These are phyloP conservation scores for Amylocystis lapponica DNA, from an alignment of 768 basidiomycete species.

Conservation along the genomic window DNA sequence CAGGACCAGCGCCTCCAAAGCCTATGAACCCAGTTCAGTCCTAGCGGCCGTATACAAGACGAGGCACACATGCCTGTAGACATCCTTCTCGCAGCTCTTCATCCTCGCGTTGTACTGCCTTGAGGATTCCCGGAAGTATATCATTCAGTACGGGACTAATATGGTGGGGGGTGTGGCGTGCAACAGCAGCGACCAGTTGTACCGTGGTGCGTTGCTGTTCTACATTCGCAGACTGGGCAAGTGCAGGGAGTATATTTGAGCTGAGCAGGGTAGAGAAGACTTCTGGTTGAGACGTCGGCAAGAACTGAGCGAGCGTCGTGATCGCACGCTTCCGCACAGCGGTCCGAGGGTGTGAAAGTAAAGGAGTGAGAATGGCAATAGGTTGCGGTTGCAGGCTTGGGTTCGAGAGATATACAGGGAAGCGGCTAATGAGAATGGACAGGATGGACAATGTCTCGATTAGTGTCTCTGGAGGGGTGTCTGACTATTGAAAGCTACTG, in stretches of 20 bases:
- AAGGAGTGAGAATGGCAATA: conserved; percentile 59
- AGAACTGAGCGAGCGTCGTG: conserved; percentile 75
- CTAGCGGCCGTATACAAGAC: neutral
- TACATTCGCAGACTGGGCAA: conserved; percentile 42
- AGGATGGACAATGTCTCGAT: conserved; percentile 82
- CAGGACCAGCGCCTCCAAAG: conserved; percentile 80
- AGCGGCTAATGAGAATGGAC: conserved; percentile 82
- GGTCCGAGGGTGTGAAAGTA: conserved; percentile 68
- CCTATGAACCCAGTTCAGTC: conserved; percentile 35
- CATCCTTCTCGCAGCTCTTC: conserved; percentile 80
- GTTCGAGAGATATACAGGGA: conserved; percentile 61
- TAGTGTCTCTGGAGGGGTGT: conserved; percentile 73
- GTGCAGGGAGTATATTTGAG: conserved; percentile 54
- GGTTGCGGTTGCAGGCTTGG: conserved; percentile 52
- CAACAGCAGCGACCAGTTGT: conserved; percentile 74
- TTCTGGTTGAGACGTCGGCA: conserved; percentile 61
- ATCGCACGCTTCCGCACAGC: conserved; percentile 94
- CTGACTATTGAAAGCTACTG: conserved; percentile 36
- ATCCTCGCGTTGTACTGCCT: conserved; percentile 66
- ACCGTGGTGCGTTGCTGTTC: conserved; percentile 76
- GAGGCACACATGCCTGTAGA: conserved; percentile 50
- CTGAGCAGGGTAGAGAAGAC: conserved; percentile 59
- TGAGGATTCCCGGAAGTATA: conserved; percentile 67
- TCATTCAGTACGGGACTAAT: conserved; percentile 54
- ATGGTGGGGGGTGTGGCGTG: conserved; percentile 65